A percentile compares a stretch with the other conserved stretches of the same genome.
phyloP scores from a whole-genome alignment of 371 early-diverging fungal species.

The Saksenaea oblongispora region DNA sequence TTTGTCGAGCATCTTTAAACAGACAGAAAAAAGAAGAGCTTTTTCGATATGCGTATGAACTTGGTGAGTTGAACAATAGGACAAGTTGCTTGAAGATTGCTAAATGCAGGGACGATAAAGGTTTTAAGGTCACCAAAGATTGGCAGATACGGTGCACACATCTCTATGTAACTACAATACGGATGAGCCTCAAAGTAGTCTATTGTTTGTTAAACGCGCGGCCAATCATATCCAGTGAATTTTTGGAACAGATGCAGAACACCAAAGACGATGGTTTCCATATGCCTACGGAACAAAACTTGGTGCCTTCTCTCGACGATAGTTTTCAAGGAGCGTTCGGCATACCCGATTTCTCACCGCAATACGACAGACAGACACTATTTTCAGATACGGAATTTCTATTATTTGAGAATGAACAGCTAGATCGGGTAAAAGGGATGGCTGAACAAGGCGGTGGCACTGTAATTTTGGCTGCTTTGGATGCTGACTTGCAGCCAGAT shows the following conservation, averaged over 20 bases:
- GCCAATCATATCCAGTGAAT: slow-evolving; percentile 5
- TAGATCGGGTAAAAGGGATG: not conserved
- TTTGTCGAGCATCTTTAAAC: slow-evolving; percentile 8
- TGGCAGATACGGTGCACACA: not conserved
- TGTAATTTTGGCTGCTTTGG: not conserved
- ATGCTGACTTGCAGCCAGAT: not conserved
- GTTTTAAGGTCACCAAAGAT: slow-evolving; percentile 10
- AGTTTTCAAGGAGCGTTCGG: slow-evolving; percentile 1
- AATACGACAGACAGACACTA: not conserved
- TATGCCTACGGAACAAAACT: not conserved
- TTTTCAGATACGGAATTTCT: not conserved
- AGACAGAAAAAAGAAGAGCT: slow-evolving; percentile 11
- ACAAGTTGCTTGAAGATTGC: not conserved
- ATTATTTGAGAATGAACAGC: not conserved
- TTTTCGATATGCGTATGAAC: not conserved
- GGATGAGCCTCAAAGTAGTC: not conserved
- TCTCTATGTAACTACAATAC: not conserved
- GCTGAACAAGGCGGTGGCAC: not conserved
- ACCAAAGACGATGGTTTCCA: not conserved
- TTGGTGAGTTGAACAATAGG: slow-evolving; percentile 3
- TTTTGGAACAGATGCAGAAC: not conserved
- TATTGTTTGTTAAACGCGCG: not conserved
- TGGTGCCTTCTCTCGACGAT: not conserved
- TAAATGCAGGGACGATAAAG: not conserved
- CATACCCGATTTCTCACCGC: slow-evolving; percentile 6